A percentile compares a stretch with the other conserved stretches of the same genome.
phyloP scores from a whole-genome alignment of 305 asterid species.

The Fraxinus greggii region DNA sequence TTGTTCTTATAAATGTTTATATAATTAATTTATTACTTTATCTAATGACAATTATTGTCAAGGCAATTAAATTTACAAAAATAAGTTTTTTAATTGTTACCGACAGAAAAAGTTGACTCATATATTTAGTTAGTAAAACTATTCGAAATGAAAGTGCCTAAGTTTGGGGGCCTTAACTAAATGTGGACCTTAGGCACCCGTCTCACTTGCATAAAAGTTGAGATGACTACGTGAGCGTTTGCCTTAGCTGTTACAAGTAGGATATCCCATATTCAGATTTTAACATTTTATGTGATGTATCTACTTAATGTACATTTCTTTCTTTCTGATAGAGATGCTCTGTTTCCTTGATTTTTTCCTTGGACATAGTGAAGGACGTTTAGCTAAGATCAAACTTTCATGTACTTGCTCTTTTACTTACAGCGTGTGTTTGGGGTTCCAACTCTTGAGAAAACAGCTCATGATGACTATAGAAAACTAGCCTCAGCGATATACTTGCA shows the following conservation, averaged over 20 bases:
- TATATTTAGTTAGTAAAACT: not conserved
- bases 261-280: not conserved
- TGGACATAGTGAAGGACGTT: not conserved
- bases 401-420: constrained; percentile 10
- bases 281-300: not conserved
- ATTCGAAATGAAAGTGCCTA: not conserved
- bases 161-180: not conserved
- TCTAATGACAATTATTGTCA: not conserved
- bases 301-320: not conserved
- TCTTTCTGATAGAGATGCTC: not conserved
- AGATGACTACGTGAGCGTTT: not conserved
- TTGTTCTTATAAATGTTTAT: not conserved
- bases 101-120: not conserved
- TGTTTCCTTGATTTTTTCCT: not conserved
- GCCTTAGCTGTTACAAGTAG: not conserved
- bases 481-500: constrained; percentile 77
- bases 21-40: too few relatives aligned
- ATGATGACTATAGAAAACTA: constrained; percentile 41
- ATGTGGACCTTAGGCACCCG: not conserved
- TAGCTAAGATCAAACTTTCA: not conserved
- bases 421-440: constrained; percentile 59
- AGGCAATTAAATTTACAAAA: not conserved
- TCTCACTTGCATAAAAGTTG: not conserved
- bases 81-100: not conserved
- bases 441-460: constrained; percentile 43